Base-by-base conservation (phyloP, 1,139 yeast genomes). In the Suhomyces yuchorum region DNA sequence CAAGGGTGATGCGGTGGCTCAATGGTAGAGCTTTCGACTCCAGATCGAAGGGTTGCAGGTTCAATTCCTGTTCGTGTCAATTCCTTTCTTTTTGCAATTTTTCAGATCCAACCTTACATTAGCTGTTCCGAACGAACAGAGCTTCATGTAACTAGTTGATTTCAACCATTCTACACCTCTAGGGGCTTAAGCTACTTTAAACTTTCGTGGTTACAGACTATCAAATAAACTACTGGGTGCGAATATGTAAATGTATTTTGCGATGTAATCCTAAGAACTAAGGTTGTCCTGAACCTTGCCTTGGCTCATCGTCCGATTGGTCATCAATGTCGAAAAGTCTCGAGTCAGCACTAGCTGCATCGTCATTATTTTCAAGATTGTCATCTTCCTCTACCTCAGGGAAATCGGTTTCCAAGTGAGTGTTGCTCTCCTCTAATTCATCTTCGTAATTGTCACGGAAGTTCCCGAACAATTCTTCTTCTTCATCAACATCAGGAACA, bases 11-110 rank as follows among this genome's bases (percentile, higher is more conserved):
- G 90, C 88, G 85, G 88, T 84, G 89, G 90, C 91, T 85, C 91
- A 84, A 85, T 84, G 91, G 91, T 83, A 84, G 91, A 84, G 90
- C 89, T 82, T 84, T 84, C 84, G 91, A 85, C 84, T 85, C 90
- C 90, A 84, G 52, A 79, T 80, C 85, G 80, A 79, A 79, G 78
- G 85, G 85, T 78, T 80, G 85, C 85, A 80, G 85, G 85, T 81
- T 81, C 85, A 77, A 81, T 79, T 81, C 85, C 85, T 80, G 85
- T 80, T 84, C 81, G 84, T 78, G 78, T 79, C 84, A 80, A 65
- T 67, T 71, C 66, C 66, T 63, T 61, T 53, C 47, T 43, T 47
- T 48, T 52, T 52, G n/a, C 47, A 20, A 11, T 26, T 26, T 26
- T 26, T 26, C 4, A 20, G 7, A 20, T 20, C 23, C 23, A n/a